Conservation (phyloP, 495 filamentous ascomycete genomes). For the Penicillium herquei region DNA sequence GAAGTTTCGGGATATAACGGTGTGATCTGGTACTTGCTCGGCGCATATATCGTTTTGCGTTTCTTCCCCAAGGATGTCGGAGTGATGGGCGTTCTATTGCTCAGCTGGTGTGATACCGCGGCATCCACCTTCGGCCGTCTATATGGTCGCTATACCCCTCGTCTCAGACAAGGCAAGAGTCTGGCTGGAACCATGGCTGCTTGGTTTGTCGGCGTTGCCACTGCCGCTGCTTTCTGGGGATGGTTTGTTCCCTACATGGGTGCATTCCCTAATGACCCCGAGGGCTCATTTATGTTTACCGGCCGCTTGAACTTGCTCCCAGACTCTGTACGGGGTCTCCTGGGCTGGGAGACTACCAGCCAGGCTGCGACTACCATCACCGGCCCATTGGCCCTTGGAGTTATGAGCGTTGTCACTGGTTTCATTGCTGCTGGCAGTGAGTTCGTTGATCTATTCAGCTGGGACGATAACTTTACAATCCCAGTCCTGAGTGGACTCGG, state of each 20-base stretch:
- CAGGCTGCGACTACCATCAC: conserved; percentile 49
- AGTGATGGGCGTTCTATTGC: conserved; percentile 79
- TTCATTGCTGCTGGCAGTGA: conserved; percentile 84
- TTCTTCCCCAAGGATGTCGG: conserved; percentile 95
- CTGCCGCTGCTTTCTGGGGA: conserved; percentile 86
- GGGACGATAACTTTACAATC: conserved; percentile 98
- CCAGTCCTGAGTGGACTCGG: conserved; percentile 87
- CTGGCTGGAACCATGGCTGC: conserved; percentile 86
- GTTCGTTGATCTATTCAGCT: conserved; percentile 83
- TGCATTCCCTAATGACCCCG: conserved; percentile 62
- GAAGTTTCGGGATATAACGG: conserved; percentile 93
- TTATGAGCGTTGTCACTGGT: conserved; percentile 85
- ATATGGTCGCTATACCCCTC: conserved; percentile 80
- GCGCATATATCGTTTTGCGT: conserved; percentile 78
- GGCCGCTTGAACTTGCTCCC: conserved; percentile 66
- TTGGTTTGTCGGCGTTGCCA: conserved; percentile 73
- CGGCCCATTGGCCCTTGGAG: conserved; percentile 72
- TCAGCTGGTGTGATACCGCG: conserved; percentile 98
- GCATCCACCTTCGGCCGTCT: conserved; percentile 88
- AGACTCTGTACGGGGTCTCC: conserved; percentile 44
- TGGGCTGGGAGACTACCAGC: conserved; percentile 39
- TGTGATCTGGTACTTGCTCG: conserved; percentile 93
- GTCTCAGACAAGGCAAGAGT: conserved; percentile 83
- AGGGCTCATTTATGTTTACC: conserved; percentile 76
- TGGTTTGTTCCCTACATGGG: conserved; percentile 69